These are phyloP conservation scores for Aureobasidium sp. DNA, from an alignment of 2,329 filamentous ascomycete species.

Conservation along the genomic window DNA sequence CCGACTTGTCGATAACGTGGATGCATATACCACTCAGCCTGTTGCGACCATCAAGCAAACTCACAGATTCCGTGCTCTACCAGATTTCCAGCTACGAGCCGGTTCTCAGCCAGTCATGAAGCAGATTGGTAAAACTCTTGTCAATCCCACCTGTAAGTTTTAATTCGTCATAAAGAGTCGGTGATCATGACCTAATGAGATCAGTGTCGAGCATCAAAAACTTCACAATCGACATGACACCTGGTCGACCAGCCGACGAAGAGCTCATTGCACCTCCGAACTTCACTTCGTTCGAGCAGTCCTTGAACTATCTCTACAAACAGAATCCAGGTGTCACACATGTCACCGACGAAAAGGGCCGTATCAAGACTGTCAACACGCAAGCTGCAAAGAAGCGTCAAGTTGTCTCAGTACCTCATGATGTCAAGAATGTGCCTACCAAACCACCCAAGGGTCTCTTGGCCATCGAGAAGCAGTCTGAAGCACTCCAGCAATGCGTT, in stretches of 20 bases:
- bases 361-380: constrained; percentile 24
- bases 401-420: constrained; percentile 66
- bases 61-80: constrained; percentile 85
- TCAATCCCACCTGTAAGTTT: constrained; percentile 53
- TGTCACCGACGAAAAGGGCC: constrained; percentile 21
- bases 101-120: constrained; percentile 65
- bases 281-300: constrained; percentile 33
- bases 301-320: constrained; percentile 25
- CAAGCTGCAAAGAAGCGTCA: constrained; percentile 65
- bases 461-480: constrained; percentile 45
- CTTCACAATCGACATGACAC: constrained; percentile 73
- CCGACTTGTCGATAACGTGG: constrained; percentile 33
- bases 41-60: constrained; percentile 74
- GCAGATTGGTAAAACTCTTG: constrained; percentile 73
- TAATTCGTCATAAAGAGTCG: neutral
- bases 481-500: constrained; percentile 66
- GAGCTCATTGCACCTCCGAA: constrained; percentile 65
- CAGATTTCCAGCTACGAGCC: constrained; percentile 75
- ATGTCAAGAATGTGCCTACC: constrained; percentile 68
- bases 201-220: constrained; percentile 65
- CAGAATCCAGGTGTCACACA: constrained; percentile 23
- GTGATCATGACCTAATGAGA: constrained; percentile 13
- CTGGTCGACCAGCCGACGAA: constrained; percentile 64
- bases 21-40: constrained; percentile 31
- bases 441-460: constrained; percentile 64